Evolutionary conservation across 2,329 filamentous ascomycete genomes (phyloP).

Genomic region (Fusarium duplospermum): DNA sequence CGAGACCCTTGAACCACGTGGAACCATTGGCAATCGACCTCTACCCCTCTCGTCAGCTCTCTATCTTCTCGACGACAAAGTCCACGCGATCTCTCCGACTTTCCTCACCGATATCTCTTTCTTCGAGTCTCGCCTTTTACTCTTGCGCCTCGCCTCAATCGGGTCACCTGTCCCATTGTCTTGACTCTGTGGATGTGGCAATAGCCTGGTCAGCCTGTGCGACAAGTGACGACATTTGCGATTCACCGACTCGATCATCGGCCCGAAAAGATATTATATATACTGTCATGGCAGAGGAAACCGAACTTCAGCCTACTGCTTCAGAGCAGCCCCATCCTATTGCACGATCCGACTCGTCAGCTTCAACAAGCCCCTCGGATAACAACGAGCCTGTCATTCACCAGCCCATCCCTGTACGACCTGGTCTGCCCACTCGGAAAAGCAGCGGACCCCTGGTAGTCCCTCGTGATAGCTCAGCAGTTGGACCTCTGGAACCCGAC

Average conservation of each 20-base stretch:
- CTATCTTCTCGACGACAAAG: slow-evolving; percentile 10
- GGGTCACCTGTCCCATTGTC: slow-evolving; percentile 4
- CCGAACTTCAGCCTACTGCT: slow-evolving; percentile 39
- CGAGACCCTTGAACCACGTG: slow-evolving; percentile 39
- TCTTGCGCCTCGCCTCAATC: not conserved
- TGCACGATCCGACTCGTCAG: slow-evolving; percentile 53
- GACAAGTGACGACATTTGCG: slow-evolving; percentile 22
- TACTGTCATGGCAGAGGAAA: slow-evolving; percentile 38
- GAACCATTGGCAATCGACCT: slow-evolving; percentile 39
- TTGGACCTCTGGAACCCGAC: slow-evolving; percentile 78
- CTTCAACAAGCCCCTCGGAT: slow-evolving; percentile 50
- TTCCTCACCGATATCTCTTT: slow-evolving; percentile 12
- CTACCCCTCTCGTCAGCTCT: slow-evolving; percentile 15
- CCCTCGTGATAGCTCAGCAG: slow-evolving; percentile 78
- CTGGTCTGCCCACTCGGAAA: slow-evolving; percentile 77
- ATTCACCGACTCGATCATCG: not conserved
- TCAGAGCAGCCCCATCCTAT: slow-evolving; percentile 48
- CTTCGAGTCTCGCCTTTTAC: not conserved
- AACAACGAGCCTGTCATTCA: slow-evolving; percentile 57
- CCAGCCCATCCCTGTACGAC: slow-evolving; percentile 67
- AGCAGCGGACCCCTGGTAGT: slow-evolving; percentile 87
- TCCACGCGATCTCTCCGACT: slow-evolving; percentile 20
- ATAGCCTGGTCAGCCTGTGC: slow-evolving; percentile 9
- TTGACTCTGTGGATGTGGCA: slow-evolving; percentile 18
- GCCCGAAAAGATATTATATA: not conserved